Evolutionary conservation across 2,329 filamentous ascomycete genomes (phyloP).

Genomic region (Fonsecaea erecta): DNA sequence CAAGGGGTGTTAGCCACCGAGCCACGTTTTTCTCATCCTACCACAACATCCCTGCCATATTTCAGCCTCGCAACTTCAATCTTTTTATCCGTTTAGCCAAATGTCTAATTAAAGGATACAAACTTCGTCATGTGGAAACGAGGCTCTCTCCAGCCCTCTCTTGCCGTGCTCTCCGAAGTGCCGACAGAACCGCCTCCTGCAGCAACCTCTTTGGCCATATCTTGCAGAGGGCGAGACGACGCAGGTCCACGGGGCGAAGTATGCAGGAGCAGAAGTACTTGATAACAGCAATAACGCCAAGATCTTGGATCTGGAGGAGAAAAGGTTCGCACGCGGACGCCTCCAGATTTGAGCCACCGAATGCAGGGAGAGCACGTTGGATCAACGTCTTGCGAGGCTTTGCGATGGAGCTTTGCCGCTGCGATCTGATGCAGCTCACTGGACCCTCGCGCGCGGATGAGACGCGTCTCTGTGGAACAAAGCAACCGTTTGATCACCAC

Average conservation of each 20-base stretch:
- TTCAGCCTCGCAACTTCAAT: neutral
- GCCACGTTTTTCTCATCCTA: neutral
- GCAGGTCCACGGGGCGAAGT: neutral
- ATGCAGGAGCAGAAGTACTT: neutral
- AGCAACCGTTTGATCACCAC: neutral
- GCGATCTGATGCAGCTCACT: neutral
- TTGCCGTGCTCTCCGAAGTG: neutral
- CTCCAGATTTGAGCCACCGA: neutral
- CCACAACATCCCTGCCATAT: neutral
- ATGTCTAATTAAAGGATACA: neutral
- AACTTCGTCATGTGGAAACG: constrained; percentile 3
- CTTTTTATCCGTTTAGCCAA: neutral
- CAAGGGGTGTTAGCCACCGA: neutral
- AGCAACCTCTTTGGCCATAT: neutral
- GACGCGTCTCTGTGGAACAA: neutral
- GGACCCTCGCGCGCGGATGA: neutral
- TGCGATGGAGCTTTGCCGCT: neutral
- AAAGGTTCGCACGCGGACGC: neutral
- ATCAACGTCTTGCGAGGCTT: neutral
- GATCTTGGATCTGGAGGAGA: neutral
- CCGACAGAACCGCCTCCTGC: neutral
- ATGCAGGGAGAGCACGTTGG: neutral
- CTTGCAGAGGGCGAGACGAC: neutral
- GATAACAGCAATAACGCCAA: neutral
- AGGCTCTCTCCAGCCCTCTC: neutral